Base-by-base conservation (phyloP, 2,329 filamentous ascomycete species). In the Fusarium nematophilum region DNA sequence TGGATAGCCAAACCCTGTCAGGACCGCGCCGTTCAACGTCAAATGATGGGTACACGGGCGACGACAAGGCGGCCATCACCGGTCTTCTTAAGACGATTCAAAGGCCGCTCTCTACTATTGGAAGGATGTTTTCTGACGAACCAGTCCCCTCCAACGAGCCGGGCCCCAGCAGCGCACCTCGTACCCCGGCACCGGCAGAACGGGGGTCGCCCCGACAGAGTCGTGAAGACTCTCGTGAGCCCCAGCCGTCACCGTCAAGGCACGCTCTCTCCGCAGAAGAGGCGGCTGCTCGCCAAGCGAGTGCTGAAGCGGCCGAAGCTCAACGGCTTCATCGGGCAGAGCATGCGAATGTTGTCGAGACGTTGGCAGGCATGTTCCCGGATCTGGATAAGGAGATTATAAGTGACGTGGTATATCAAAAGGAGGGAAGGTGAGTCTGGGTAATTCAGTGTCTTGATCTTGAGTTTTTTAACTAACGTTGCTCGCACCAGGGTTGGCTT, bases 321-420 rank as follows among this genome's bases (percentile, higher is more conserved):
- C 86, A 93, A 63, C 83, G 90, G 13, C 86, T 98, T 57, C 88
- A 95, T 65, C 83, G 88, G 29, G 89, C 90, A 50, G 95, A 99
- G 80, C 93, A 98, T 75, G 83, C 86, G 48, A 94, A 93, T 67
- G 88, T 99, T 7, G 94, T 98, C 3, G 95, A 98, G 77, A 98
- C 95, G 29, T 79, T 99, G 53, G 89, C 92, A 40, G 90, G 92
- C 67, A 99, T 99, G 95, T 99, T 99, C 74, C 95, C 95, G 1
- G 93, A 96, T 71, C 80, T 99, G 44, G 95, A 99, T 74, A 87
- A 88, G 69, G 96, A 99, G 42, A 85, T 99, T 30, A 98, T 99
- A 72, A 93, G 93, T 69, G 95, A 99, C 78, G 95, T 99, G 33
- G 95, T 99, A 21, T 88, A 94, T 73, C 87, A 96, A 79, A 97